These are phyloP conservation scores for Parietaria judaica DNA, from an alignment of 306 rosid genomes.

Conservation along the genomic window DNA sequence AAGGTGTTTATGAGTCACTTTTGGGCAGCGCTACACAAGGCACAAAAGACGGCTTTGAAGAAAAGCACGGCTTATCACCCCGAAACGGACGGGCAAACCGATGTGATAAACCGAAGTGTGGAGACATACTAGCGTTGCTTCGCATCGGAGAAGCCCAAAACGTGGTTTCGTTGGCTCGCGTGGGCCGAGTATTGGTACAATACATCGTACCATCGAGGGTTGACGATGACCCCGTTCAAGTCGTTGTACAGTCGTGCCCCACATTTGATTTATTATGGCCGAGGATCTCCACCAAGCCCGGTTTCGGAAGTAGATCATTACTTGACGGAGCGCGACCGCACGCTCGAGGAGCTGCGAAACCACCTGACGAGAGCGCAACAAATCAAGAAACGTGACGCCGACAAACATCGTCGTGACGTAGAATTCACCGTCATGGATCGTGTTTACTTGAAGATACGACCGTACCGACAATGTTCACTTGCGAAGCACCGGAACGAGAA, in stretches of 20 bases:
- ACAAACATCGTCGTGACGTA: neutral
- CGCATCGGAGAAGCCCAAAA: neutral
- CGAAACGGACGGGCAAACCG: neutral
- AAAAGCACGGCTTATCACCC: slow-evolving; percentile 1
- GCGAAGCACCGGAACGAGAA: neutral
- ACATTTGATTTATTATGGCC: neutral
- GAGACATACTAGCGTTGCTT: neutral
- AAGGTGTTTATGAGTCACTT: neutral
- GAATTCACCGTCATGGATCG: neutral
- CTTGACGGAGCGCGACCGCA: neutral
- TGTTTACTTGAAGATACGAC: neutral
- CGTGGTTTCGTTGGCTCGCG: neutral
- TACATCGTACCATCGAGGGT: neutral
- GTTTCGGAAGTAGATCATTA: neutral
- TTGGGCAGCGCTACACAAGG: neutral
- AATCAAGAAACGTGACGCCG: neutral
- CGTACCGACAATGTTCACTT: neutral
- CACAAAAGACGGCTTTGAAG: neutral
- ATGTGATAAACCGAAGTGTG: neutral
- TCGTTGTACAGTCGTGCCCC: neutral
- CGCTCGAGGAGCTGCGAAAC: neutral
- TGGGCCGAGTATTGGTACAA: slow-evolving; percentile 9
- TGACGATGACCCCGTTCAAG: neutral
- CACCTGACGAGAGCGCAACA: neutral
- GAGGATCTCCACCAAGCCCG: neutral